These are phyloP conservation scores for Aplosporella prunicola DNA, from an alignment of 2,329 filamentous ascomycete species.

Conservation along the genomic window DNA sequence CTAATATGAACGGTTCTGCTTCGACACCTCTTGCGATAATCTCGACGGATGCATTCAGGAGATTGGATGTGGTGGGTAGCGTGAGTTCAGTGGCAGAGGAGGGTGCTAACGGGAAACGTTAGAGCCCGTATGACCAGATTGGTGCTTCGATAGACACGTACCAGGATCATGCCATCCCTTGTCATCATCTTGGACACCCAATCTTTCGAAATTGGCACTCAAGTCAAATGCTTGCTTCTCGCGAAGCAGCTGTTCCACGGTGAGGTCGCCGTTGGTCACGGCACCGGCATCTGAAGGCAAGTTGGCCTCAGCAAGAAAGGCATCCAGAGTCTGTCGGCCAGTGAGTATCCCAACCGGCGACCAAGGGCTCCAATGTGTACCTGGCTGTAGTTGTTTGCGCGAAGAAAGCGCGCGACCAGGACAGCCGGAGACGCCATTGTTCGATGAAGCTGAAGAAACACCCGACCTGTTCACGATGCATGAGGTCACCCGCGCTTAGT, in stretches of 20 bases:
- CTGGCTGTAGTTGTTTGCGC: constrained; percentile 31
- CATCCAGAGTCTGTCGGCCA: constrained; percentile 41
- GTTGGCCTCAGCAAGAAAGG: constrained; percentile 49
- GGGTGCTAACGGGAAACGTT: constrained; percentile 41
- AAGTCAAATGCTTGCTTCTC: constrained; percentile 52
- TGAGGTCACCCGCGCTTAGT: no score
- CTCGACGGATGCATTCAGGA: constrained; percentile 42
- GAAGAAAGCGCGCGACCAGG: constrained; percentile 34
- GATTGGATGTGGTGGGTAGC: constrained; percentile 42
- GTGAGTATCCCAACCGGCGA: constrained; percentile 7
- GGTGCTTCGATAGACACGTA: no score
- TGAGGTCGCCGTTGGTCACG: constrained; percentile 36
- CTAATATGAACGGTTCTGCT: constrained; percentile 20
- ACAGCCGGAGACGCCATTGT: constrained; percentile 32
- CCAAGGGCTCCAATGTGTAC: constrained; percentile 15
- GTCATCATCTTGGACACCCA: constrained; percentile 36
- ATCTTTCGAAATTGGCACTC: constrained; percentile 46
- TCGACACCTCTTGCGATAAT: constrained; percentile 19
- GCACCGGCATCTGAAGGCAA: constrained; percentile 42
- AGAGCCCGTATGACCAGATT: no score
- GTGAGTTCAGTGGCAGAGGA: constrained; percentile 32
- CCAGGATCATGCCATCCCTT: constrained; percentile 39
- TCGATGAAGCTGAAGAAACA: no score
- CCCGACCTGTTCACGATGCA: no score
- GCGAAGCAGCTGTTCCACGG: constrained; percentile 50